A percentile compares a stretch with the other conserved stretches of the same genome.
Evolutionary conservation across 805 yeast species (phyloP).

Genomic region (Saccharomycopsis oosterbeekiorum): DNA sequence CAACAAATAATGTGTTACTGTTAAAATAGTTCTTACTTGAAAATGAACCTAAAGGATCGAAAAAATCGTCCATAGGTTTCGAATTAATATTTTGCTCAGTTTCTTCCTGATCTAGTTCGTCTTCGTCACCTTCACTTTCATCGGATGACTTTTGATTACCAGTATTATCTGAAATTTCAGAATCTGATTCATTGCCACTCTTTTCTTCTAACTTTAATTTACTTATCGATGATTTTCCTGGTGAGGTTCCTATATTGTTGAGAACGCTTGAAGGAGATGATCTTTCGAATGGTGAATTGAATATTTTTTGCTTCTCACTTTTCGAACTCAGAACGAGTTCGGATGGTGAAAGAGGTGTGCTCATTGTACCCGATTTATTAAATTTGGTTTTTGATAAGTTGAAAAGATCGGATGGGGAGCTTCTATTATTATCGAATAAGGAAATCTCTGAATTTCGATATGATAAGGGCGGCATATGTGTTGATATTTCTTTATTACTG

Average conservation of each 20-base stretch:
- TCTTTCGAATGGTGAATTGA: not conserved
- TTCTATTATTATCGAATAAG: not conserved
- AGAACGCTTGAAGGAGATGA: not conserved
- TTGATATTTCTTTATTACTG: not conserved
- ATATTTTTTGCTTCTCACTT: not conserved
- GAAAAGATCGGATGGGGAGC: not conserved
- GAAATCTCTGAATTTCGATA: not conserved
- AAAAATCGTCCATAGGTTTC: not conserved
- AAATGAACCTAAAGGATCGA: not conserved
- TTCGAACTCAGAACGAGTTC: not conserved
- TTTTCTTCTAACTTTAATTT: not conserved
- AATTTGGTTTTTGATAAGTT: not conserved
- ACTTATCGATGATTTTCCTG: not conserved
- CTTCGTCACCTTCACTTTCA: not conserved
- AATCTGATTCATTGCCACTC: not conserved
- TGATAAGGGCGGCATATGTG: not conserved
- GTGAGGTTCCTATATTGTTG: not conserved
- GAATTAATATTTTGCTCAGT: not conserved
- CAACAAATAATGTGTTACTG: not conserved
- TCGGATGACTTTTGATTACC: not conserved
- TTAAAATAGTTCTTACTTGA: not conserved
- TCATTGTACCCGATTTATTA: not conserved
- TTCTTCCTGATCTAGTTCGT: not conserved
- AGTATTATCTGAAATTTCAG: not conserved
- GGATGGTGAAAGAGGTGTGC: not conserved